phyloP scores from a whole-genome alignment of 2,329 filamentous ascomycete genomes.

The Talaromyces sp. region DNA sequence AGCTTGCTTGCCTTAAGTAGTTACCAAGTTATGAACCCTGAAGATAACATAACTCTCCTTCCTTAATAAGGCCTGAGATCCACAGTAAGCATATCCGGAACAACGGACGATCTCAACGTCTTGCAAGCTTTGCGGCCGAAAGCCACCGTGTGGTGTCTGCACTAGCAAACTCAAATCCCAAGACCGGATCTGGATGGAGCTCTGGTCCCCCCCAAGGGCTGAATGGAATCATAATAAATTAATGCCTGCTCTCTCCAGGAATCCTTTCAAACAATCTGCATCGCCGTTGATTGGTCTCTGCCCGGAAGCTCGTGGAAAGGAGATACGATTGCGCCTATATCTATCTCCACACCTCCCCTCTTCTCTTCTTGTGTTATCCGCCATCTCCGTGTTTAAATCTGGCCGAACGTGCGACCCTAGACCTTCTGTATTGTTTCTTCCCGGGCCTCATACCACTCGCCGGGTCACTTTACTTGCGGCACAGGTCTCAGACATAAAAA shows the following conservation, averaged over 20 bases:
- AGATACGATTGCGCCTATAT: background rate
- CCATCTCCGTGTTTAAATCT: background rate
- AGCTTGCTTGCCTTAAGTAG: background rate
- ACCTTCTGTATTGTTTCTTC: background rate
- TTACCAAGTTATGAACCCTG: background rate
- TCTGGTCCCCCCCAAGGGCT: background rate
- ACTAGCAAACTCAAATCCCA: background rate
- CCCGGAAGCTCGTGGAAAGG: background rate
- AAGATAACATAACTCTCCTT: background rate
- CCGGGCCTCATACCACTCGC: background rate
- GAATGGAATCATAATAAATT: background rate
- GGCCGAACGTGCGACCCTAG: background rate
- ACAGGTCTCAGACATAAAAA: background rate
- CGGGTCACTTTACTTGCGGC: background rate
- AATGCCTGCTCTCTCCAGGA: background rate
- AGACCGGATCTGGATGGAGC: background rate
- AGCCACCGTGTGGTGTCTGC: background rate
- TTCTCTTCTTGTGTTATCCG: background rate
- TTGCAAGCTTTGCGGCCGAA: background rate
- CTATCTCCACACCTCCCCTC: background rate
- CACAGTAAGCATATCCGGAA: background rate
- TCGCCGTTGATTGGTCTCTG: background rate
- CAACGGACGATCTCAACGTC: background rate
- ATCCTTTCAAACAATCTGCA: background rate
- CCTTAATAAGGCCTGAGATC: background rate